phyloP scores from a whole-genome alignment of 1,284 basidiomycete species.

The Apiotrichum laibachii region DNA sequence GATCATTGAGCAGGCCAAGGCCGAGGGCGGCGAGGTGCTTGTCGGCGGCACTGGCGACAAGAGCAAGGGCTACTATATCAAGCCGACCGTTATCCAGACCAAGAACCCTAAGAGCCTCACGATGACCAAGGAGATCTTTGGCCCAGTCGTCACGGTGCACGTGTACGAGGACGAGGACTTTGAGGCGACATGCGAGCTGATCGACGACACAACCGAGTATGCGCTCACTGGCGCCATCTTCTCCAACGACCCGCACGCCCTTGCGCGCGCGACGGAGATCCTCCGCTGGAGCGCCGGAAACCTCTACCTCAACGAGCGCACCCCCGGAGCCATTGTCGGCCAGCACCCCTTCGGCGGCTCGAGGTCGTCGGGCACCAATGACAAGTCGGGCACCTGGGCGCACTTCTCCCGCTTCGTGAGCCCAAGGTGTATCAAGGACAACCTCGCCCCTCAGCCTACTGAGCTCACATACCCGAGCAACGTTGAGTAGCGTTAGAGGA shows the following conservation, averaged over 20 bases:
- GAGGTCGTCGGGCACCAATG: slow-evolving; percentile 84
- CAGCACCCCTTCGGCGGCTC: slow-evolving; percentile 91
- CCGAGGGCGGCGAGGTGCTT: slow-evolving; percentile 81
- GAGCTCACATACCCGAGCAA: slow-evolving; percentile 82
- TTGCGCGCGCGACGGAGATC: slow-evolving; percentile 70
- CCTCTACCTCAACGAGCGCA: slow-evolving; percentile 84
- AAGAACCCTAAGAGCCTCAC: slow-evolving; percentile 88
- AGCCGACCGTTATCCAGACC: slow-evolving; percentile 92
- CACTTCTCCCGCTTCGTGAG: slow-evolving; percentile 81
- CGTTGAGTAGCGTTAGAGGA: slow-evolving; percentile 54
- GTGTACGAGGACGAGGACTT: slow-evolving; percentile 81
- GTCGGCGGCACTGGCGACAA: slow-evolving; percentile 80
- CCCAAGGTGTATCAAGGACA: slow-evolving; percentile 86
- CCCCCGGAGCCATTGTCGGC: slow-evolving; percentile 87
- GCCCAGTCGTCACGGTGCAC: slow-evolving; percentile 90
- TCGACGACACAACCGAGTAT: slow-evolving; percentile 85
- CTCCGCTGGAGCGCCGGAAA: slow-evolving; percentile 68
- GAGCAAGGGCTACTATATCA: slow-evolving; percentile 88
- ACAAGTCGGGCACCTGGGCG: slow-evolving; percentile 83
- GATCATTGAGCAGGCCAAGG: slow-evolving; percentile 85
- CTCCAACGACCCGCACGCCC: slow-evolving; percentile 70
- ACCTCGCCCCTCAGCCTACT: slow-evolving; percentile 62
- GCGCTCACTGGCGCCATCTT: slow-evolving; percentile 92
- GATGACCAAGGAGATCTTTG: slow-evolving; percentile 95
- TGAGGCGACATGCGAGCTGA: slow-evolving; percentile 77